Evolutionary conservation across 108 stramenopile species (phyloP), one percentile per base, ranked within the genome.

Genomic region (Fragilariopsis cylindrus): DNA sequence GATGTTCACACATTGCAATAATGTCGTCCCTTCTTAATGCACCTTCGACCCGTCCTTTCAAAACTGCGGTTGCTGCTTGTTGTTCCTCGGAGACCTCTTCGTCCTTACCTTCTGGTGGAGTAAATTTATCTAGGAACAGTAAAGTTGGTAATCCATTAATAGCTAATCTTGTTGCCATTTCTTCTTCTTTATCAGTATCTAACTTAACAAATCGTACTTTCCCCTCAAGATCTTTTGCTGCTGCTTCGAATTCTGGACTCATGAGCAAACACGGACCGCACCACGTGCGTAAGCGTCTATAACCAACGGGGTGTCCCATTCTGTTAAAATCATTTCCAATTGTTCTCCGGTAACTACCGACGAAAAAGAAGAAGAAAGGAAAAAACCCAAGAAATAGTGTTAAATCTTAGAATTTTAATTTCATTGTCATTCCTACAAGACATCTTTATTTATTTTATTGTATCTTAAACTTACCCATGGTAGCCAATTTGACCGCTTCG

Each of bases 251-350:
- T 75, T 93, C 89, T n/a, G 92, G 92, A 6, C 90, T 87, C 90
- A 84, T 84, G 53, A 84, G 82, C n/a, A 93, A 73, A 65, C 92
- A 93, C 5, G 91, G 91, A 0, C 91, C 89, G 48, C 91, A 89
- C 88, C 89, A 93, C 13, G 92, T 93, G 90, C 92, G 70, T 90
- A 93, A n/a, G 92, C 92, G 81, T 93, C 92, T 12, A 93, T 79
- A 1, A 93, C 88, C 11, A 93, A 69, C 13, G 92, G 92, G 39
- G 57, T 55, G 50, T 93, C 92, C 90, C 86, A 89, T 46, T 93
- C 88, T 44, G 83, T 81, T 21, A 93, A 56, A 85, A 93, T 89
- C 11, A 76, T n/a, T 78, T 93, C 92, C 58, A 93, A 57, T 70
- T 93, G 81, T 57, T 79, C 92, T 60, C 92, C 92, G n/a, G 86